Base-by-base conservation (phyloP, 768 basidiomycete species). In the Psilocybe azurescens region DNA sequence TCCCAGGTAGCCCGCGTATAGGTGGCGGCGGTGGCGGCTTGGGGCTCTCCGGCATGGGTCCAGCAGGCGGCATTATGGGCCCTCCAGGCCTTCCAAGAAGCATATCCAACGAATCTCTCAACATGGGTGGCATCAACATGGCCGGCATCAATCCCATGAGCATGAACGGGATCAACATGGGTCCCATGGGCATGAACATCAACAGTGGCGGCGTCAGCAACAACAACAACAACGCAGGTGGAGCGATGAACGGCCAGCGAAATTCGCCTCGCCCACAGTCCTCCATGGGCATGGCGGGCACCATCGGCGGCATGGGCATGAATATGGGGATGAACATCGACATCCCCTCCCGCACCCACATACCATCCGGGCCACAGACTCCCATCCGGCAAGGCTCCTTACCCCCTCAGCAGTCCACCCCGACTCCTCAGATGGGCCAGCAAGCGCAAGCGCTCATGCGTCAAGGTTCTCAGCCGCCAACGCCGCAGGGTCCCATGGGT, bases 371-470 rank as follows among this genome's bases (percentile, higher is more conserved):
- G 24, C 68, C 69, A 9, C 69, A 69, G 13, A 73, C 74, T 8
- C 69, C 69, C 16, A 66, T 69, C 6, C 69, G 74, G 28, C 74
- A 73, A 58, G 70, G 71, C 18, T 70, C 70, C 11, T 53, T 69
- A 13, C 70, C 72, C 2, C 72, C 69, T 2, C 68, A 68, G 41
- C 59, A 67, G 39, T 54, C 60, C 2, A 62, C 63, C 2, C 60
- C 63, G 7, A 64, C 63, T 14, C 63, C 54, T 32, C 65, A 53
- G 29, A 54, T 28, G 29, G 51, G 39, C 46, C 53, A 47, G 39
- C 49, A 56, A 24, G 53, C 33, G 36, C 56, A 28, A 54, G 57
- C 20, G 4, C 32, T 44, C 28, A 54, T 61, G 57, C 54, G 63
- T 9, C 65, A 66, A 52, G 64, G 64, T 36, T 72, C 71, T 24